phyloP scores from a whole-genome alignment of 23 red algal genomes.

The Gracilaria domingensis region DNA sequence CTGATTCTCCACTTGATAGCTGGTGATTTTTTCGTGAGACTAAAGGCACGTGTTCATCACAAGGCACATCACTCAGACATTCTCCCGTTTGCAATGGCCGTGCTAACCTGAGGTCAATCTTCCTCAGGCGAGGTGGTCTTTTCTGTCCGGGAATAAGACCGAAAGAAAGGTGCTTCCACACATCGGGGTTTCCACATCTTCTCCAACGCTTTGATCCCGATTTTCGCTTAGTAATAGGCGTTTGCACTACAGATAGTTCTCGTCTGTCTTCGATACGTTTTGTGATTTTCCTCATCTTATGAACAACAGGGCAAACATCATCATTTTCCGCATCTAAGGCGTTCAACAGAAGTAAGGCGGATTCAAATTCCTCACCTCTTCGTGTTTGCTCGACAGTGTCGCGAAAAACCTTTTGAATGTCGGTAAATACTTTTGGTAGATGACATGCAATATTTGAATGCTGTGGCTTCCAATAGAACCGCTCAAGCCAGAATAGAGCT shows the following conservation, averaged over 20 bases:
- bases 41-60: not conserved
- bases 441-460: not conserved
- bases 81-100: not conserved
- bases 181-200: constrained; percentile 13
- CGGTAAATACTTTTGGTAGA: not conserved
- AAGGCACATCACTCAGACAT: not conserved
- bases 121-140: not conserved
- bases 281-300: not conserved
- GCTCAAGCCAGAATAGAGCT: constrained; percentile 67
- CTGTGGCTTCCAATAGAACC: constrained; percentile 69
- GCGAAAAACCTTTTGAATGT: not conserved
- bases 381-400: not conserved
- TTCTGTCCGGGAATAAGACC: constrained; percentile 51
- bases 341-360: not conserved
- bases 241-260: not conserved
- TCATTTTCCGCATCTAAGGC: not conserved
- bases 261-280: not conserved
- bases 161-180: constrained; percentile 24
- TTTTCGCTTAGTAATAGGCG: not conserved
- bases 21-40: not conserved
- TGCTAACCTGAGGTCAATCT: not conserved
- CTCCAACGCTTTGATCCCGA: constrained; percentile 22
- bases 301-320: not conserved
- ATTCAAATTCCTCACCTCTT: not conserved
- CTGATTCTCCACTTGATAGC: not conserved